Evolutionary conservation across 441 rosid species (phyloP), one percentile per base, ranked within the genome.

Genomic region (Pelargonium citronellum): DNA sequence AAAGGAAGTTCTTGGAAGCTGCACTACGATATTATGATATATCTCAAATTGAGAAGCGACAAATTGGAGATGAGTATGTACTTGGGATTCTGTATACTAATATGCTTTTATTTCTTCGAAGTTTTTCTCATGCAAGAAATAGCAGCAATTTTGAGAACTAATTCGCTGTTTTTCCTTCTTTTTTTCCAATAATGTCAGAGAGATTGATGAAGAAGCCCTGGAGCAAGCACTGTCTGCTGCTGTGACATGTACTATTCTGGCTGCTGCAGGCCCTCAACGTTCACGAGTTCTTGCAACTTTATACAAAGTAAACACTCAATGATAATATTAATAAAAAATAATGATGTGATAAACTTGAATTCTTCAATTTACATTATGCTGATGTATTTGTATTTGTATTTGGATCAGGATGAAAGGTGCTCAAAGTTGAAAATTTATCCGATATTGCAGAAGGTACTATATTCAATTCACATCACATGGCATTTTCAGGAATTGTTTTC

Each of bases 251-350:
- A 92, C 99, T 68, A 92, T 92, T 78, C 83, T 92, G 82, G 99
- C 96, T 78, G 99, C 91, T 72, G 99, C 97, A 0, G 98, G 98
- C 78, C 99, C 99, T 82, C 99, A 89, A 72, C 92, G 98, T 34
- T 95, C 99, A 68, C 94, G 97, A 79, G 97, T 95, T 72, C 98
- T 95, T 75, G 98, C 98, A 34, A 92, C 97, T 73, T 77, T 92
- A 60, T 92, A 95, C 81, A 95, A 92, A 83, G 99, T 92, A 86
- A 81, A 30, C 5, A 16, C 9, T 61, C 68, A 57, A 49, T 58
- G 20, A 47, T 68, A 10, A 62, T 66, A 61, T 37, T 67, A 22
- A 22, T 22, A 22, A 22, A 22, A 57, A 22, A 60, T n/a, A 30
- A 65, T 17, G 16, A 3, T 17, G 15, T 67, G 61, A 57, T 68